Percentiles rank a stretch among this genome's conserved stretches.
Evolutionary conservation across 2,329 filamentous ascomycete species (phyloP).

Genomic region (Dactylellina cionopaga): DNA sequence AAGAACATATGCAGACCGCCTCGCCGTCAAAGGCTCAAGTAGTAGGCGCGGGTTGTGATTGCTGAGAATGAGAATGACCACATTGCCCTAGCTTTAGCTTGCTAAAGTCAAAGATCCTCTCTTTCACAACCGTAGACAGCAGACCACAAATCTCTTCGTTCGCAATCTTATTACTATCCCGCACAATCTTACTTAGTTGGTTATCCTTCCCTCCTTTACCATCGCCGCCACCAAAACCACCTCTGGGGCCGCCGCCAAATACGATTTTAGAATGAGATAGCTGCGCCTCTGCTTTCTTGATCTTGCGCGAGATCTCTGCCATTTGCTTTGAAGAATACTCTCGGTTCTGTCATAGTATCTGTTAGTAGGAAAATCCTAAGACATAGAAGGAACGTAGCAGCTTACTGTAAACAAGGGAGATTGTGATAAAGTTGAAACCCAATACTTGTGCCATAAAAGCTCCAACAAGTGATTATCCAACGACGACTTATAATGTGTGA

Average conservation of each 20-base stretch:
- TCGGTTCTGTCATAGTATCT: conserved; percentile 68
- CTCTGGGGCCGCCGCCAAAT: conserved; percentile 59
- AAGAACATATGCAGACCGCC: neutral
- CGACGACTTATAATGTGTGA: conserved; percentile 93
- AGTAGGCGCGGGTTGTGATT: conserved; percentile 23
- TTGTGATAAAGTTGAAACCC: conserved; percentile 94
- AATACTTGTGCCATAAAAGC: conserved; percentile 98
- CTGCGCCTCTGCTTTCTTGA: conserved; percentile 69
- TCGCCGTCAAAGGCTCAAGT: conserved; percentile 10
- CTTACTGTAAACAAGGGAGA: conserved; percentile 78
- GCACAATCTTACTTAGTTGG: conserved; percentile 67
- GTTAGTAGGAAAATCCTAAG: neutral
- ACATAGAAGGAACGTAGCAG: neutral
- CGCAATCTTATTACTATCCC: conserved; percentile 69
- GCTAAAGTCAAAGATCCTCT: conserved; percentile 55
- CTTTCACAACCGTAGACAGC: conserved; percentile 60
- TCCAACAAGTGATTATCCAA: conserved; percentile 88
- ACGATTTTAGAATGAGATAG: conserved; percentile 55
- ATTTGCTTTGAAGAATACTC: conserved; percentile 95
- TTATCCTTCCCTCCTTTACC: conserved; percentile 61
- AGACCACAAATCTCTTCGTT: conserved; percentile 65
- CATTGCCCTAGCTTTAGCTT: conserved; percentile 47
- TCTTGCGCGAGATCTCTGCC: conserved; percentile 83
- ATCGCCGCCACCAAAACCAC: conserved; percentile 57
- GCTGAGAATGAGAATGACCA: conserved; percentile 42